Evolutionary conservation across 768 basidiomycete genomes (phyloP), one percentile per base, ranked within the genome.

Genomic region (Ramaria sp.): DNA sequence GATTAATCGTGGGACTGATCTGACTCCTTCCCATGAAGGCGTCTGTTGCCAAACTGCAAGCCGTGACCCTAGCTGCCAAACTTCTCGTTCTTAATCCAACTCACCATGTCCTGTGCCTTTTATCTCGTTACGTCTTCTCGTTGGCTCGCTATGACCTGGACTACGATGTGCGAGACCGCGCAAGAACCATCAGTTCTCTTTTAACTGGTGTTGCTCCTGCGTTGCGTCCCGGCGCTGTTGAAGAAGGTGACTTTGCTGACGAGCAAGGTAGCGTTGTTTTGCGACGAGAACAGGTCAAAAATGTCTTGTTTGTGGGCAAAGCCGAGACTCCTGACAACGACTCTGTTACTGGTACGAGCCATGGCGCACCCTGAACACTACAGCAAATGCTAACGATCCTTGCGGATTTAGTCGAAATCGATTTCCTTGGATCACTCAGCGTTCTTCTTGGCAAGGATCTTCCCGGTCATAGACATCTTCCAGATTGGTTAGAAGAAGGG

Each of bases 151-250:
- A 94, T 69, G 96, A 99, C 69, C 63, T 72, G 19, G 82, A 87
- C 64, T 95, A 90, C 69, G 91, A 96, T 64, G 86, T 98, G 34
- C 79, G 96, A 33, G 96, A 98, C 67, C 84, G 94, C 24, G 84
- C 83, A 4, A 79, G 95, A 51, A 85, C 92, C 78, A 68, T 96
- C 27, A 71, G 75, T 17, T 78, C 84, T 5, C 76, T 98, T 13
- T 74, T 95, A 15, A 67, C 72, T 2, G 84, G 88, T 34, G 71
- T 80, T 1, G 64, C 62, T 13, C 67, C 66, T 1, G 43, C 39
- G 17, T 53, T 72, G 3, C 59, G 58, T 19, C 54, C 57, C 7
- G 45, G 20, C 15, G 57, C 51, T 31, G 69, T 68, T 13, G 66
- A 66, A 17, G 80, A 79, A 55, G 77, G 78, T 39, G 20, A 33